Conservation (phyloP, 805 yeast genomes). For the Candida mattraensis region DNA sequence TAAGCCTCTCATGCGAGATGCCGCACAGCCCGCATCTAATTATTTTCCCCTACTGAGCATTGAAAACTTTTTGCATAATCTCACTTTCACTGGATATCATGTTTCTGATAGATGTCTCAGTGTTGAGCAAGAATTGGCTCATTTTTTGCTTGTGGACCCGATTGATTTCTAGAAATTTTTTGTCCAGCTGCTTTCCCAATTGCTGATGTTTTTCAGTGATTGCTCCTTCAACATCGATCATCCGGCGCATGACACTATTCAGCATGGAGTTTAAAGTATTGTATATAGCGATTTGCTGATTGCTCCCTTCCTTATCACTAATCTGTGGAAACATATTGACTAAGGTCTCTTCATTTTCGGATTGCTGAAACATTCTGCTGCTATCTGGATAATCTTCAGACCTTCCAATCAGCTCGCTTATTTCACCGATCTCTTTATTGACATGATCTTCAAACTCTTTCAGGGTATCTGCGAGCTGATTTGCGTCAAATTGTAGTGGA, state of each 20-base stretch:
- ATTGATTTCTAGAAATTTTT: constrained; percentile 13
- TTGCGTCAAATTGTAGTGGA: too few species aligned
- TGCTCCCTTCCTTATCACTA: too few species aligned
- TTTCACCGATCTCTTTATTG: constrained; percentile 2
- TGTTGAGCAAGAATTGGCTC: constrained; percentile 11
- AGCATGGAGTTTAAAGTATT: constrained; percentile 14
- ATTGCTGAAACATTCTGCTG: too few species aligned
- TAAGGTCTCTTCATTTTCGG: too few species aligned
- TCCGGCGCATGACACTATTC: constrained; percentile 10
- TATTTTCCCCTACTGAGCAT: constrained; percentile 10
- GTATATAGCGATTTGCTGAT: too few species aligned
- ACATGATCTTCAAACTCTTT: constrained; percentile 3
- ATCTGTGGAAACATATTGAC: too few species aligned
- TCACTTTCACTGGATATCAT: constrained; percentile 15
- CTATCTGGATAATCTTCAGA: background rate
- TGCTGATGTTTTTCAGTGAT: constrained; percentile 12
- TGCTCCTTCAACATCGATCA: constrained; percentile 17
- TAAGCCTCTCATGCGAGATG: too few species aligned
- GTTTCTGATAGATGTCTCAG: constrained; percentile 10
- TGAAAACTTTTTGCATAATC: constrained; percentile 14
- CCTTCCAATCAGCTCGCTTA: constrained; percentile 2
- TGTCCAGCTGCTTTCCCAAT: constrained; percentile 15
- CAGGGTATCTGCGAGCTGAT: constrained; percentile 1
- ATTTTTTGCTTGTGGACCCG: constrained; percentile 14
- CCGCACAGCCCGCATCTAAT: too few species aligned